Conservation (phyloP, 2,329 filamentous ascomycete genomes). For the Epichloe scottii region DNA sequence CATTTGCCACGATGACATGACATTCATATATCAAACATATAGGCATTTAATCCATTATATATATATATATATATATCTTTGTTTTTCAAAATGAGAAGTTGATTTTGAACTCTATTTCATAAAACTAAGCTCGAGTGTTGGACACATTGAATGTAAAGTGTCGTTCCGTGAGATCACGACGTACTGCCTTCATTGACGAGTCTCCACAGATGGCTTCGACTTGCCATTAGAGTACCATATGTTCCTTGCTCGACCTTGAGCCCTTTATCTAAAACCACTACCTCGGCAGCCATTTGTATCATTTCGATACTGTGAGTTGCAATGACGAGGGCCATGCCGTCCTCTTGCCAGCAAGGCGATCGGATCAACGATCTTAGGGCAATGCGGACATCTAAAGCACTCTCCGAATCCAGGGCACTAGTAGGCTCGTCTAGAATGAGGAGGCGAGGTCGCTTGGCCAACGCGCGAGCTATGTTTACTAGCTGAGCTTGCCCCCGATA, state of each 20-base stretch:
- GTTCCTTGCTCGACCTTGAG: slow-evolving; percentile 54
- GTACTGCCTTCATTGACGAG: slow-evolving; percentile 26
- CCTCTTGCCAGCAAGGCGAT: slow-evolving; percentile 4
- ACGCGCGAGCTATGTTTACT: slow-evolving; percentile 66
- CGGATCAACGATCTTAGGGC: slow-evolving; percentile 45
- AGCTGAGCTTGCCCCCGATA: slow-evolving; percentile 80
- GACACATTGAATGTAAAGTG: neutral
- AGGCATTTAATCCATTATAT: neutral
- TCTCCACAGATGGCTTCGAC: slow-evolving; percentile 33
- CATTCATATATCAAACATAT: neutral
- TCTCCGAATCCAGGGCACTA: slow-evolving; percentile 61
- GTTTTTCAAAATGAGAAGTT: neutral
- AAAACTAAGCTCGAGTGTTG: too few relatives aligned
- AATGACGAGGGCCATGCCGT: slow-evolving; percentile 56
- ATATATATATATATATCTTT: neutral
- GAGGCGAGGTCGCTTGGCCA: slow-evolving; percentile 58
- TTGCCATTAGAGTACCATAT: slow-evolving; percentile 46
- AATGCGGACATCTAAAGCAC: slow-evolving; percentile 48
- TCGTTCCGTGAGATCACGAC: neutral
- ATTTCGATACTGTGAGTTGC: slow-evolving; percentile 76
- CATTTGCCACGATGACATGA: slow-evolving; percentile 1
- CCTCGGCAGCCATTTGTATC: slow-evolving; percentile 67
- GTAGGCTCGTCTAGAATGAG: slow-evolving; percentile 83
- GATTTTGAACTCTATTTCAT: too few relatives aligned
- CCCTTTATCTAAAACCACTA: slow-evolving; percentile 60